Conservation (phyloP, 768 basidiomycete species). For the Panaeolus cyanescens region DNA sequence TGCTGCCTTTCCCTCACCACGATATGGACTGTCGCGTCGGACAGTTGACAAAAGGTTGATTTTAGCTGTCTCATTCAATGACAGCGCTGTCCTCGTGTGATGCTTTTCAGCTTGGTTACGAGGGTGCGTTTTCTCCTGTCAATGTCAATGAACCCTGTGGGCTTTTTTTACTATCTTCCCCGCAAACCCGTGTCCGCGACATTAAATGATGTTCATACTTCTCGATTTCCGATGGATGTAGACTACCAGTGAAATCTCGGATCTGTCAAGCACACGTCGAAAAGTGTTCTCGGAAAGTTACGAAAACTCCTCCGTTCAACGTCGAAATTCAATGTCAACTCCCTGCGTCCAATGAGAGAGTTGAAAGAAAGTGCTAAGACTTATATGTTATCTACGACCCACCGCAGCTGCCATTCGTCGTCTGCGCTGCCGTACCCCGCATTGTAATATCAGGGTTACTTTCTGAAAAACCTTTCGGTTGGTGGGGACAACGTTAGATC, state of each 20-base stretch:
- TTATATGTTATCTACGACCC: neutral
- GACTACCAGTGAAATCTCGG: neutral
- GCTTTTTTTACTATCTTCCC: neutral
- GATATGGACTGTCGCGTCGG: too few species aligned
- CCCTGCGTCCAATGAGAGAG: neutral
- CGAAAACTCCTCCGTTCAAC: neutral
- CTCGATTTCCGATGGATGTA: neutral
- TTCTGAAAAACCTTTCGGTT: neutral
- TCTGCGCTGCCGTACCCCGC: neutral
- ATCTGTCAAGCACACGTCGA: neutral
- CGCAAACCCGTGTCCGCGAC: neutral
- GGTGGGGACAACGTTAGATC: neutral
- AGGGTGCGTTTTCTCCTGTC: neutral
- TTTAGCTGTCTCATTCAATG: neutral
- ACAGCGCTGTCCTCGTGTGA: neutral
- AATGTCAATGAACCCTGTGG: neutral
- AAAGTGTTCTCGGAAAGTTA: conserved; percentile 2
- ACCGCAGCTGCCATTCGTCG: neutral
- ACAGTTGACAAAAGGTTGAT: neutral
- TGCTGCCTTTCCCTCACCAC: too few species aligned
- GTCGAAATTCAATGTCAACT: neutral
- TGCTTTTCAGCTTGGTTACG: neutral
- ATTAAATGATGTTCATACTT: neutral
- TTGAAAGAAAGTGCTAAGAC: neutral
- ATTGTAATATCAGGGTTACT: neutral